Evolutionary conservation across 2,329 filamentous ascomycete genomes (phyloP).

Genomic region (Phaeosphaeriaceae sp.): DNA sequence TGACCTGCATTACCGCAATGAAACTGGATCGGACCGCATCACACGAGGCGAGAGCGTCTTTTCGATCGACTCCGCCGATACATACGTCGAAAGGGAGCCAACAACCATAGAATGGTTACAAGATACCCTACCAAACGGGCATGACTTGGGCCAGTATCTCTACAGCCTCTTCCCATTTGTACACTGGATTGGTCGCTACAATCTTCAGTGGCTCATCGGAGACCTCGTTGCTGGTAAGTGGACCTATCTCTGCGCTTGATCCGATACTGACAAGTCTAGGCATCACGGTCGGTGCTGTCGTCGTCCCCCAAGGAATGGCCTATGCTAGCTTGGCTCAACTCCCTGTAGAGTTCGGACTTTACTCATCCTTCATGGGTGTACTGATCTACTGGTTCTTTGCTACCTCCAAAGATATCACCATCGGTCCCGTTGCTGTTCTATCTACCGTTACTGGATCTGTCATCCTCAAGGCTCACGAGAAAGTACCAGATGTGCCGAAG

Average conservation of each 20-base stretch:
- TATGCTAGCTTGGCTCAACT: constrained; percentile 86
- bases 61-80: constrained; percentile 74
- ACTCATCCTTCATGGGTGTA: constrained; percentile 96
- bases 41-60: constrained; percentile 81
- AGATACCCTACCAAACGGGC: constrained; percentile 66
- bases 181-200: constrained; percentile 89
- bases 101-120: constrained; percentile 75
- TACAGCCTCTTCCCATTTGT: constrained; percentile 83
- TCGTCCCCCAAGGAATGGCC: constrained; percentile 94
- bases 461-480: constrained; percentile 65
- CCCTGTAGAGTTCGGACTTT: constrained; percentile 81
- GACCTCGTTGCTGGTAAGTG: constrained; percentile 84
- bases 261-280: constrained; percentile 49
- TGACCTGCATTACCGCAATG: constrained; percentile 74
- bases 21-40: constrained; percentile 65
- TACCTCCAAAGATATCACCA: constrained; percentile 98
- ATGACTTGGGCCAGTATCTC: constrained; percentile 66
- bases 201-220: constrained; percentile 84
- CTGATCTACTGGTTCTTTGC: constrained; percentile 97
- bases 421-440: constrained; percentile 94
- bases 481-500: constrained; percentile 47
- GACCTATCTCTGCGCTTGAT: not conserved
- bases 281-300: constrained; percentile 76
- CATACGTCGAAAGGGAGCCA: constrained; percentile 82
- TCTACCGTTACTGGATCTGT: constrained; percentile 88